Base-by-base conservation (phyloP, 139 green algal species). In the Coelastrella sp. region DNA sequence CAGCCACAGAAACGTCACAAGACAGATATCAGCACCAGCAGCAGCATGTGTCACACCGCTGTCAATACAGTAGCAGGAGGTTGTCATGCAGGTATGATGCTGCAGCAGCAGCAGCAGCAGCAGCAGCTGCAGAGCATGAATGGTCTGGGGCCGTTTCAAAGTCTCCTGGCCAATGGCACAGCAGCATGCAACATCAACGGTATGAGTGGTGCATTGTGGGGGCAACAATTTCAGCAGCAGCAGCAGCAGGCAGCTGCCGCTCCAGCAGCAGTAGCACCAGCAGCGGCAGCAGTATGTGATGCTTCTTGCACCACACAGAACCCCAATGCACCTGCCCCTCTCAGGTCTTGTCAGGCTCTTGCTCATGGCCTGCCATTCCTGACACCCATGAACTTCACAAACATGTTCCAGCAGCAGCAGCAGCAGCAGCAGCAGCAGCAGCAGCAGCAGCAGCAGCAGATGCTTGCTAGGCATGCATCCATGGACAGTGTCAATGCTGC, bases 71-170 rank as follows among this genome's bases (percentile, higher is more conserved):
- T 41, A 62, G 1, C 40, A 78, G 69, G 69, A n/a, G 73, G 73
- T 3, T 81, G 73, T 30, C 27, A 81, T 67, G 45, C 73, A 48
- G 48, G 45, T 53, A 5, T 45, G 15, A 6, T 45, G 25, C 76
- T 51, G 40, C 79, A 77, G 62, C 62, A 48, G 62, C 62, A 43
- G n/a, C 78, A 75, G 41, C 85, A 87, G 57, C 69, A 82, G 38
- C 30, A 81, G 51, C 75, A 57, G 78, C 37, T 15, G 27, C 2
- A 6, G 21, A 27, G 21, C 5, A 9, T 64, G 17, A 21, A 21
- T 27, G 21, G 17, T 32, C 30, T 64, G 27, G 53, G 53, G 17
- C 53, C 53, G 7, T 64, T 64, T 21, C 21, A n/a, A 27, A 64
- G 21, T 64, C 6, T 64, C 6, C 53, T 64, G 53, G n/a, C n/a